phyloP scores from a whole-genome alignment of 805 yeast genomes.

The Saturnispora gosingensis region DNA sequence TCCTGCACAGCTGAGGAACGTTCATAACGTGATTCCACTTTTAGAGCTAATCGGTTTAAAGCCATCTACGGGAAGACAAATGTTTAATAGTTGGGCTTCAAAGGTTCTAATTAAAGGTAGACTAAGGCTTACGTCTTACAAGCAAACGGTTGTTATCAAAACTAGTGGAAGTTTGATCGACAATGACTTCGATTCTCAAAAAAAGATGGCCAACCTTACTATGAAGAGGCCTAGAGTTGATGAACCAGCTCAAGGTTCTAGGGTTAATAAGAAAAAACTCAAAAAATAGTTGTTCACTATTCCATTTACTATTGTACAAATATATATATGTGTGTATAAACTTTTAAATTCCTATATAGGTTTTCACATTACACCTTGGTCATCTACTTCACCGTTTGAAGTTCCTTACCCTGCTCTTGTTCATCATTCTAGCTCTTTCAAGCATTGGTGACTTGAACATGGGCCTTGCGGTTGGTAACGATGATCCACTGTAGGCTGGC shows the following conservation, averaged over 20 bases:
- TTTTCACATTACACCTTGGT: not conserved
- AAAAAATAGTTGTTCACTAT: not conserved
- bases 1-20: conserved; percentile 44
- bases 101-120: conserved; percentile 65
- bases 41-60: conserved; percentile 64
- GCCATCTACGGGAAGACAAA: conserved; percentile 46
- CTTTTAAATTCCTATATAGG: not conserved
- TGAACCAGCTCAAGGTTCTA: not conserved
- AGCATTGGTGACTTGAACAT: conserved; percentile 22
- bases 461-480: not conserved
- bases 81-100: conserved; percentile 51
- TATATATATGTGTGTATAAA: not conserved
- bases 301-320: not conserved
- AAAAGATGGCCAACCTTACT: not conserved
- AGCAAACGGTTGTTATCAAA: conserved; percentile 58
- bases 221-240: not conserved
- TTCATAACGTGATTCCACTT: conserved; percentile 59
- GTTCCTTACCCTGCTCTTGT: conserved; percentile 13
- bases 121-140: conserved; percentile 62
- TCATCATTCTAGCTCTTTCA: conserved; percentile 26
- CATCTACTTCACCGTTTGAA: conserved; percentile 1
- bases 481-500: conserved; percentile 7
- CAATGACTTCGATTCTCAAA: conserved; percentile 9
- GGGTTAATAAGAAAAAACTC: not conserved
- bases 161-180: conserved; percentile 34